Evolutionary conservation across 2,329 filamentous ascomycete genomes (phyloP).

Genomic region (Aspergillus carbonarius): DNA sequence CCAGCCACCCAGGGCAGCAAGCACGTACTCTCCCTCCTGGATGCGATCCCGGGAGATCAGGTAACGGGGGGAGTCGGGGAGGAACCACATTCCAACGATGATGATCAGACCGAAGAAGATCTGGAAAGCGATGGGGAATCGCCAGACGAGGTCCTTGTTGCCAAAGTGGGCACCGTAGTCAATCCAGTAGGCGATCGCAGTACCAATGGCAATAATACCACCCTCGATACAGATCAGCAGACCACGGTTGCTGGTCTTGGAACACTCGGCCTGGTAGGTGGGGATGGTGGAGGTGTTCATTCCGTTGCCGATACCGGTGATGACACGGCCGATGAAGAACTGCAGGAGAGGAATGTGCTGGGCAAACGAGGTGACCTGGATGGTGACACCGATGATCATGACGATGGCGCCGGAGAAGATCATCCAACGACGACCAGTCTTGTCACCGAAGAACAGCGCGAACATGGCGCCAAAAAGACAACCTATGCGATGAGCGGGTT

Average conservation of each 20-base stretch:
- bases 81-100: slow-evolving; percentile 42
- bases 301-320: slow-evolving; percentile 56
- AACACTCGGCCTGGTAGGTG: slow-evolving; percentile 56
- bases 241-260: slow-evolving; percentile 57
- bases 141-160: slow-evolving; percentile 43
- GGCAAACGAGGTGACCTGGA: slow-evolving; percentile 35
- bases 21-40: slow-evolving; percentile 50
- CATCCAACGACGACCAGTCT: slow-evolving; percentile 44
- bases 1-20: slow-evolving; percentile 51
- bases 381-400: slow-evolving; percentile 43
- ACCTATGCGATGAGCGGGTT: slow-evolving; percentile 12
- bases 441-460: slow-evolving; percentile 37
- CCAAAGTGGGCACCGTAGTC: slow-evolving; percentile 47
- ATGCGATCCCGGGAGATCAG: slow-evolving; percentile 47
- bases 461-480: slow-evolving; percentile 41
- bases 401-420: slow-evolving; percentile 59
- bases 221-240: slow-evolving; percentile 61
- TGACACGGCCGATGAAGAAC: slow-evolving; percentile 53
- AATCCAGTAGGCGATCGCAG: slow-evolving; percentile 54
- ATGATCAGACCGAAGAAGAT: slow-evolving; percentile 50
- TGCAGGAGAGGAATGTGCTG: slow-evolving; percentile 45
- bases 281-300: slow-evolving; percentile 58
- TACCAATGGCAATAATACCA: slow-evolving; percentile 53
- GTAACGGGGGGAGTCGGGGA: slow-evolving; percentile 49
- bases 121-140: slow-evolving; percentile 57